These are phyloP conservation scores for Didymella pinodella DNA, from an alignment of 2,329 filamentous ascomycete species.

Conservation along the genomic window DNA sequence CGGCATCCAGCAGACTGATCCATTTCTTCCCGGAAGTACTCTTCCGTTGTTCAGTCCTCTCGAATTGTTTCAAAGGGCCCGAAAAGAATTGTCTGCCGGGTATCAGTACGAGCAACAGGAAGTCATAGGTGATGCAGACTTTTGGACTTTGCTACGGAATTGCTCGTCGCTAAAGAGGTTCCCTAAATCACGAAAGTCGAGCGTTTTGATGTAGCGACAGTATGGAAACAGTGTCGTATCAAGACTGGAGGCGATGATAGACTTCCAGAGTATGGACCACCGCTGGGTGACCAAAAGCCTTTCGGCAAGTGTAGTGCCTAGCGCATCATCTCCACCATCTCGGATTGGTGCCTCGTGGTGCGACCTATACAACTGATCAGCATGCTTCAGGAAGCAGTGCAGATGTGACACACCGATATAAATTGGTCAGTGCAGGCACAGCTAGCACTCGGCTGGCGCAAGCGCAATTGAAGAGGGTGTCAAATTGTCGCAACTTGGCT, in stretches of 20 bases:
- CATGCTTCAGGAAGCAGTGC: neutral
- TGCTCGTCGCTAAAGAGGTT: constrained; percentile 66
- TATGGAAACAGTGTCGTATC: constrained; percentile 72
- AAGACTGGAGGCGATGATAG: constrained; percentile 71
- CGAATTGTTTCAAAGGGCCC: constrained; percentile 56
- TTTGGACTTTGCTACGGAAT: constrained; percentile 66
- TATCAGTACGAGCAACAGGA: constrained; percentile 14
- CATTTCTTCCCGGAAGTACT: constrained; percentile 39
- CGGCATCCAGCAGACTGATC: constrained; percentile 51
- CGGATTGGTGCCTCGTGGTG: constrained; percentile 55
- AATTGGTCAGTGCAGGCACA: constrained; percentile 64
- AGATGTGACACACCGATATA: constrained; percentile 65
- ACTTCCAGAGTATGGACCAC: constrained; percentile 72
- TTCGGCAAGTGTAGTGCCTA: constrained; percentile 43
- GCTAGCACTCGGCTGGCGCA: constrained; percentile 64
- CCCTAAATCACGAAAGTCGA: constrained; percentile 69
- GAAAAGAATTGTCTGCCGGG: constrained; percentile 60
- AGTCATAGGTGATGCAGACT: constrained; percentile 50
- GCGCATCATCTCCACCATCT: constrained; percentile 55
- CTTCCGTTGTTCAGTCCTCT: constrained; percentile 39
- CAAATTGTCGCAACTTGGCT: constrained; percentile 63
- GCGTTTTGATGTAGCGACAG: constrained; percentile 69
- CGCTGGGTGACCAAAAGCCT: constrained; percentile 60
- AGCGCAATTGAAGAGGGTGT: constrained; percentile 67
- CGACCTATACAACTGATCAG: constrained; percentile 42